Evolutionary conservation across 75 land plant species (phyloP).

Genomic region (Selaginella moellendorffii): DNA sequence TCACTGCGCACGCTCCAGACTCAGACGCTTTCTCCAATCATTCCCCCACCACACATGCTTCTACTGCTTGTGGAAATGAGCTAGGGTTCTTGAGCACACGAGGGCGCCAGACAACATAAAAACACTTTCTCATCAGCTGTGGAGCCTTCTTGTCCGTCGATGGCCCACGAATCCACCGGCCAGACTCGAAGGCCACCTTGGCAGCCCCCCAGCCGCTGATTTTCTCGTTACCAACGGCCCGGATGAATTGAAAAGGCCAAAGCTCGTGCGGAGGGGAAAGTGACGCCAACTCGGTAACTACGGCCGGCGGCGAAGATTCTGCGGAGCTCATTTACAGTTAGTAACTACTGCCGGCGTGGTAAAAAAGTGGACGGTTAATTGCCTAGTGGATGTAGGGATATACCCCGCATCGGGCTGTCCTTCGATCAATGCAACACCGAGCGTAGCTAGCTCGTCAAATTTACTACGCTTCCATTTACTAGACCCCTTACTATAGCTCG

Average conservation of each 20-base stretch:
- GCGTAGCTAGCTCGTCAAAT: too few relatives aligned
- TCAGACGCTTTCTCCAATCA: background rate
- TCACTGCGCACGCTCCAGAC: background rate
- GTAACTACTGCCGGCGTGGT: constrained; percentile 1
- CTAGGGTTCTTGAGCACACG: background rate
- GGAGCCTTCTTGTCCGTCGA: background rate
- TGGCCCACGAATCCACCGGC: background rate
- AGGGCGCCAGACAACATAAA: constrained; percentile 1
- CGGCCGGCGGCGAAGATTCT: background rate
- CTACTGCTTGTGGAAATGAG: too few relatives aligned
- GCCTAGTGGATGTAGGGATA: too few relatives aligned
- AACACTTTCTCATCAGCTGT: too few relatives aligned
- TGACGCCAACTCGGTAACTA: background rate
- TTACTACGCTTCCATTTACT: too few relatives aligned
- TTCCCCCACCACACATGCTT: background rate
- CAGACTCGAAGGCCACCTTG: background rate
- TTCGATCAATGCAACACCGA: too few relatives aligned
- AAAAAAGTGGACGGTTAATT: too few relatives aligned
- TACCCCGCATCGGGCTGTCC: too few relatives aligned
- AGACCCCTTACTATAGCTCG: too few relatives aligned
- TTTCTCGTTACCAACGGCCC: background rate
- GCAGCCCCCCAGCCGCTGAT: background rate
- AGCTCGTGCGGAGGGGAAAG: too few relatives aligned
- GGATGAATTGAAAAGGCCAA: background rate
- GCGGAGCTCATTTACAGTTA: background rate